A percentile compares a stretch with the other conserved stretches of the same genome.
These are phyloP conservation scores for Vitis rotundifolia DNA, from an alignment of 164 flowering plant genomes.

Conservation along the genomic window DNA sequence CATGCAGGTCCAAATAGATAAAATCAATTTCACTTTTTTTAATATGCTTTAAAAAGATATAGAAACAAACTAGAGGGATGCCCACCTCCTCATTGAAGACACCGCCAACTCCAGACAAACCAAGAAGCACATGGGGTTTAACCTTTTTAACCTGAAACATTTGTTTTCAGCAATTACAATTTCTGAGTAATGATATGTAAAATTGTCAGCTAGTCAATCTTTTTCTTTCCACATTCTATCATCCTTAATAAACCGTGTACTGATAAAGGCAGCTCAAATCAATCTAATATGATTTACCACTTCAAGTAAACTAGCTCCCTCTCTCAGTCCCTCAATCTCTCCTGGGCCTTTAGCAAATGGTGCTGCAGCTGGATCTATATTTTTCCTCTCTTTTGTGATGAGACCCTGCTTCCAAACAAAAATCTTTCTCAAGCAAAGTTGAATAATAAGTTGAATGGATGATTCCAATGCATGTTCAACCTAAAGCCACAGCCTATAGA, in stretches of 20 bases:
- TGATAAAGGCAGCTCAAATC: too few relatives aligned
- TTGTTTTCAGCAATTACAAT: conserved; percentile 1
- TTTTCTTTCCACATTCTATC: too few relatives aligned
- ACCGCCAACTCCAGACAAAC: conserved; percentile 94
- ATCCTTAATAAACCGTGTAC: too few relatives aligned
- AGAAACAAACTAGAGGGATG: background rate
- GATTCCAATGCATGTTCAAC: background rate
- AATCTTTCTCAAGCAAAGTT: conserved; percentile 1
- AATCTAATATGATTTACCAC: conserved; percentile 58
- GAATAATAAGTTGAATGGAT: background rate
- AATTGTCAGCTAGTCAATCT: too few relatives aligned
- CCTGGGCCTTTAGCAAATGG: conserved; percentile 71
- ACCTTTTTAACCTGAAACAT: conserved; percentile 74
- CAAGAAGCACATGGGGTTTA: conserved; percentile 93
- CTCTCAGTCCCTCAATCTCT: conserved; percentile 70
- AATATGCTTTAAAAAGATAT: background rate
- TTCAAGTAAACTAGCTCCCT: conserved; percentile 86
- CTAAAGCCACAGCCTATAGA: conserved; percentile 1
- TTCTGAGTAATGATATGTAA: conserved; percentile 2
- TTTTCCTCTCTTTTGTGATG: conserved; percentile 76
- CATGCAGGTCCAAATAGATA: background rate
- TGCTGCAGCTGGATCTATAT: conserved; percentile 83
- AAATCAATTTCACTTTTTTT: background rate
- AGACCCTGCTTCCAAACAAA: conserved; percentile 67
- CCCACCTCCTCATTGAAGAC: conserved; percentile 78